Evolutionary conservation across 495 filamentous ascomycete genomes (phyloP), one percentile per base, ranked within the genome.

Genomic region (Xylaria intraflava): DNA sequence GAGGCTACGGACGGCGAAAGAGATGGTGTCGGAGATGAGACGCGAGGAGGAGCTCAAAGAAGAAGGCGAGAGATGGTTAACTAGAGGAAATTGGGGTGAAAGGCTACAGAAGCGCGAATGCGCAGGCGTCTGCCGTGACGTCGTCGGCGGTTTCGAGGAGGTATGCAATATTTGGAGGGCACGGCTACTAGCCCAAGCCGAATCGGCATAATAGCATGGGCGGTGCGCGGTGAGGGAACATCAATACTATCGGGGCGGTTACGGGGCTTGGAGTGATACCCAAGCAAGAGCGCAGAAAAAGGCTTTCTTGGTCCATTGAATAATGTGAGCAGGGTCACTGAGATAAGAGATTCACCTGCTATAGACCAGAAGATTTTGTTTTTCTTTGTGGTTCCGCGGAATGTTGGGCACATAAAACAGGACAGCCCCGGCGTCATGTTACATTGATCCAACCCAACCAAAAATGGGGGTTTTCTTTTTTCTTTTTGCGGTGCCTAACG

Each of bases 91-190:
- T 56, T 96, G 92, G 90, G 81, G 87, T 38, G 82, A 84, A 51
- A 79, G 85, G 51, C 68, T 95, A 30, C 72, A 71, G 50, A 82
- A 80, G 35, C 79, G 93, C 31, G 88, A 94, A 67, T 90, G 89
- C 55, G 88, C 83, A 22, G 73, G 75, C 39, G 85, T 86, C 36
- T 96, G 87, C 73, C 77, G 81, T 2, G 90, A 92, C 56, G 90
- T 98, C 19, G 83, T 95, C 12, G 87, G 84, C 29, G 93, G 91
- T 8, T 97, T 97, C 67, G 93, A 95, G 69, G 82, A 85, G 54
- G 82, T 90, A 0, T 95, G 89, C 68, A 83, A 82, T 43, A 65
- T 58, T 14, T 80, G 77, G 78, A 67, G 78, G 44, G 69, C 70
- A 38, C 68, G 76, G 30, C 61, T 82, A 39, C 58, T 79, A 29